These are phyloP conservation scores for Lodderomyces theae DNA, from an alignment of 1,139 yeast species.

Conservation along the genomic window DNA sequence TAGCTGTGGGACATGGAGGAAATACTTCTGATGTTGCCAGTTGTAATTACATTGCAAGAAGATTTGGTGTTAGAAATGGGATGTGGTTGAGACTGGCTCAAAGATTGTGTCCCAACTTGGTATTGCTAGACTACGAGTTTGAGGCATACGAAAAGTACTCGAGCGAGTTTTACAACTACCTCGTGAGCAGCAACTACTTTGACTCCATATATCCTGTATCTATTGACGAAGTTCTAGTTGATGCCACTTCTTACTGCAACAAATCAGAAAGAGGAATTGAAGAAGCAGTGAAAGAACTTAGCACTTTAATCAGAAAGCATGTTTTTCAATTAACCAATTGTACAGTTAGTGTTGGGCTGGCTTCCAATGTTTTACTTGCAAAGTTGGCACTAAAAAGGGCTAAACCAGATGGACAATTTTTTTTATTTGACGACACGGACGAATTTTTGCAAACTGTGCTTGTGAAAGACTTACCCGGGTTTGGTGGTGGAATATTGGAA, in stretches of 20 bases:
- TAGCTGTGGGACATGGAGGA: slow-evolving; percentile 85
- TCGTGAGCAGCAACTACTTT: slow-evolving; percentile 48
- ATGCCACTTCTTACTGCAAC: slow-evolving; percentile 46
- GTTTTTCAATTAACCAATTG: slow-evolving; percentile 55
- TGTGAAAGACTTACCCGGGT: slow-evolving; percentile 73
- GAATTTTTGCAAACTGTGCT: slow-evolving; percentile 42
- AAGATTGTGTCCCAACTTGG: slow-evolving; percentile 60
- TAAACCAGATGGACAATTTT: slow-evolving; percentile 71
- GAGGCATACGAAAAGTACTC: slow-evolving; percentile 59
- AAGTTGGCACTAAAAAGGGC: slow-evolving; percentile 73
- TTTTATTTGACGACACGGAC: slow-evolving; percentile 29
- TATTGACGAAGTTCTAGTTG: slow-evolving; percentile 85
- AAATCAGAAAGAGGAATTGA: slow-evolving; percentile 10
- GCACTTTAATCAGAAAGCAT: slow-evolving; percentile 40
- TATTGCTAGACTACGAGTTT: slow-evolving; percentile 70
- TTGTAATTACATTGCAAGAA: slow-evolving; percentile 83
- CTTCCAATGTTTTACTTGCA: slow-evolving; percentile 70
- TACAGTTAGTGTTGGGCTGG: slow-evolving; percentile 75
- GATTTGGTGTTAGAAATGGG: slow-evolving; percentile 74
- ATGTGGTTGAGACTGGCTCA: slow-evolving; percentile 81
- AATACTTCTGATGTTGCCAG: slow-evolving; percentile 78
- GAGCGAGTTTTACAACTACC: slow-evolving; percentile 48
- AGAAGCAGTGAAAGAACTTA: slow-evolving; percentile 24
- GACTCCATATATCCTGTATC: slow-evolving; percentile 79
- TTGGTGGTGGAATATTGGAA: slow-evolving; percentile 55